These are phyloP conservation scores for Tylopilus cervinicoccineus DNA, from an alignment of 768 basidiomycete genomes.

Conservation along the genomic window DNA sequence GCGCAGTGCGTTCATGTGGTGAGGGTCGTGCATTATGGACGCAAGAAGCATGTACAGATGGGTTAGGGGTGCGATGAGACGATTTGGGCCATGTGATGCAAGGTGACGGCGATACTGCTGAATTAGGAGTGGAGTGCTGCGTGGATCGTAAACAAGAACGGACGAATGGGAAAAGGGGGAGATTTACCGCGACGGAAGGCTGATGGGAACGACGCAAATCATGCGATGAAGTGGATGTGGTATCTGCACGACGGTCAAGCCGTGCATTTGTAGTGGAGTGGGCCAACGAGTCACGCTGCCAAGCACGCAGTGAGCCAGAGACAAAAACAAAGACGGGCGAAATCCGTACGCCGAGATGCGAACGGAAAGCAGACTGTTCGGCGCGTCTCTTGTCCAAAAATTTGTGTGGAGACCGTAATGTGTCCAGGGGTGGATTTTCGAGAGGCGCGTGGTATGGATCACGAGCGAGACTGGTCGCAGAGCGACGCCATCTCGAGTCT, in stretches of 20 bases:
- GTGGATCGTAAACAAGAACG: conserved; percentile 1
- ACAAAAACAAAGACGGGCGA: not conserved
- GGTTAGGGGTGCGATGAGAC: conserved; percentile 2
- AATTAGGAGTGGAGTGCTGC: conserved; percentile 6
- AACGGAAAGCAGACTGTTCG: conserved; percentile 1
- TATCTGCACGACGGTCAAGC: conserved; percentile 6
- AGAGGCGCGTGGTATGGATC: conserved; percentile 8
- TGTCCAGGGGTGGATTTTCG: not conserved
- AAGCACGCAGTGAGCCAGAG: conserved; percentile 2
- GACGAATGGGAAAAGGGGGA: not conserved
- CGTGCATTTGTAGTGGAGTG: conserved; percentile 2
- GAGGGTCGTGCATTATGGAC: conserved; percentile 2
- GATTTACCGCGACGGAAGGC: conserved; percentile 14
- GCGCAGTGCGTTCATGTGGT: not conserved
- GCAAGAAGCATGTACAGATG: conserved; percentile 6
- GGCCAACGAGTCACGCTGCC: conserved; percentile 14
- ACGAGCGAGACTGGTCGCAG: conserved; percentile 11
- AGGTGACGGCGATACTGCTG: not conserved
- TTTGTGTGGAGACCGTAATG: not conserved
- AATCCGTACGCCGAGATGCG: conserved; percentile 12
- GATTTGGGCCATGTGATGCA: not conserved
- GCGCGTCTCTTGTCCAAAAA: conserved; percentile 6
- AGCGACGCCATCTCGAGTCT: conserved; percentile 6
- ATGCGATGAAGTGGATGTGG: conserved; percentile 5
- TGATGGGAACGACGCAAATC: conserved; percentile 3